Conservation (phyloP, 2,329 filamentous ascomycete species). For the Arthrobotrys entomopaga region DNA sequence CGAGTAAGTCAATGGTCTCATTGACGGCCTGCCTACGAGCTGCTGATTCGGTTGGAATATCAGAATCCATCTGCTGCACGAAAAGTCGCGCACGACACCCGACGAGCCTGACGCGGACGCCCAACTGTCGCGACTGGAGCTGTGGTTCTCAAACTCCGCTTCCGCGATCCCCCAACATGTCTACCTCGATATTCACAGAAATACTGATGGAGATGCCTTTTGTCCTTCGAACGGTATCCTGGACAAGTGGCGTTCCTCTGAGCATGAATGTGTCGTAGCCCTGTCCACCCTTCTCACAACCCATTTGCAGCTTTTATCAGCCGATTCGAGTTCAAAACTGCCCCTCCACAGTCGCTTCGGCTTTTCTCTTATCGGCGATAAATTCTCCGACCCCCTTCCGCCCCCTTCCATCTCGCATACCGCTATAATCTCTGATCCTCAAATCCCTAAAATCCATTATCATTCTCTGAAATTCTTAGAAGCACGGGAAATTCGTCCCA, state of each 20-base stretch:
- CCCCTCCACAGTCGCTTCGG: slow-evolving; percentile 32
- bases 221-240: slow-evolving; percentile 28
- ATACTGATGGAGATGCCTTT: slow-evolving; percentile 17
- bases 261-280: slow-evolving; percentile 31
- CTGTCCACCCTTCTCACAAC: slow-evolving; percentile 16
- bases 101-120: slow-evolving; percentile 16
- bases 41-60: neutral
- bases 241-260: slow-evolving; percentile 27
- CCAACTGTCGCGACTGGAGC: slow-evolving; percentile 27
- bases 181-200: slow-evolving; percentile 41
- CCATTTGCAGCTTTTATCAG: slow-evolving; percentile 23
- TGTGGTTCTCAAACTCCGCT: slow-evolving; percentile 41
- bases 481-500: slow-evolving; percentile 46
- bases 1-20: slow-evolving; percentile 10
- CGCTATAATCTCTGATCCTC: slow-evolving; percentile 46
- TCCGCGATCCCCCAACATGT: slow-evolving; percentile 49
- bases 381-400: slow-evolving; percentile 37
- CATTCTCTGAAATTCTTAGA: slow-evolving; percentile 41
- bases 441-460: slow-evolving; percentile 40
- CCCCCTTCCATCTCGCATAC: slow-evolving; percentile 52
- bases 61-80: slow-evolving; percentile 50
- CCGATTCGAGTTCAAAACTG: slow-evolving; percentile 23
- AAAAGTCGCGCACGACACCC: slow-evolving; percentile 42
- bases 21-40: neutral
- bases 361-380: slow-evolving; percentile 32